Base-by-base conservation (phyloP, 257 asterid genomes). In the Penstemon davidsonii region DNA sequence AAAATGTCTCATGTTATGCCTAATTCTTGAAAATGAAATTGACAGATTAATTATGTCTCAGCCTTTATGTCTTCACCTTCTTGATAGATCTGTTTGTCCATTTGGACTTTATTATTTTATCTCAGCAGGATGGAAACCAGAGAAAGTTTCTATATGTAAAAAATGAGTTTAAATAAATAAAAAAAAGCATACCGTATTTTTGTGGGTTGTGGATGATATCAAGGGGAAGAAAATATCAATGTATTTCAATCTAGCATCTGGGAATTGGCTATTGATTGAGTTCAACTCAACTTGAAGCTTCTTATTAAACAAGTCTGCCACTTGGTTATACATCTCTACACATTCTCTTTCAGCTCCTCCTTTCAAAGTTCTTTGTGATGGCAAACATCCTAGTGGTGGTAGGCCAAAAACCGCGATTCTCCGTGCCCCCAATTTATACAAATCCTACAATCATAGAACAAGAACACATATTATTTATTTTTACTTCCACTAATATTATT, bases 361-460 rank as follows among this genome's bases (percentile, higher is more conserved):
- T 64, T 37, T 72, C 71, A 85, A 38, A 8, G 96, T 90, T 75
- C 96, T 86, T 13, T 85, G 90, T 10, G 93, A 84, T 55, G 96
- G 96, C 61, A 90, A 56, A 51, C 96, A 90, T 44, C 96, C 96
- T 0, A 84, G 67, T 38, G 96, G 89, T 4, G 93, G 93, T 38
- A 90, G 62, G 12, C 95, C 76, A 7, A 76, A 59, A 57, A 82
- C 79, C 12, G 76, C 87, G 36, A 90, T 82, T 73, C 84, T 75
- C 0, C 86, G 82, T 33, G 78, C 91, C 7, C 96, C 93, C 13
- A 79, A 11, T 44, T 57, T 11, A 12, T 90, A 80, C 69, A 90
- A 70, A 7, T 82, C 88, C 96, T 90, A 61, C 38, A 1, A 38
- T 1, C 33, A 25, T 25, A 25, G 33, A 1, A 1, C 33, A 25